Evolutionary conservation across 306 rosid genomes (phyloP), one percentile per base, ranked within the genome.

Genomic region (Lathyrus sativus): DNA sequence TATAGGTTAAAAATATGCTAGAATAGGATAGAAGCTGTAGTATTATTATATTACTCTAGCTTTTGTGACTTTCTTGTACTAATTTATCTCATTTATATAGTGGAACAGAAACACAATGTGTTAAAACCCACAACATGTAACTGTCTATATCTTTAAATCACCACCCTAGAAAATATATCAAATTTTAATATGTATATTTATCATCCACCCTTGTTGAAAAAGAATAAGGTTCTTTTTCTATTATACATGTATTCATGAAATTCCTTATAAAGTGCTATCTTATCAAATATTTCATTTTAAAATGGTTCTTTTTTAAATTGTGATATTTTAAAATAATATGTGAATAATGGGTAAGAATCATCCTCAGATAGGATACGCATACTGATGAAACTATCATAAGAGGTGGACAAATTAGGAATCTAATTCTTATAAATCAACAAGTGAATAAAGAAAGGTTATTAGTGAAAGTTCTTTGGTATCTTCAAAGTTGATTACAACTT

Each of bases 191-290:
- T 45, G 43, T 60, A 11, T 33, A 22, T 31, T 51, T 70, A 58
- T 62, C 78, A 67, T 64, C 64, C 77, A 71, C 28, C 58, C 69
- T 71, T 72, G 19, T 57, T 77, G 81, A 46, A 50, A 41, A 53
- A 54, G 82, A 73, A 78, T 62, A 22, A 2, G 68, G 67, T 67
- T 73, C 75, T 6, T 60, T 43, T 42, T 42, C 53, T 42, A 67
- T 61, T 54, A 46, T 12, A 29, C 48, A 53, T n/a, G 3, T 6
- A 26, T 9, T 50, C 9, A 39, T 24, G 58, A 65, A 56, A 19
- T 37, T 10, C 39, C n/a, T 43, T 8, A 43, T 31, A 33, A 56
- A 66, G 70, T 53, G 73, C 9, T 41, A 59, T 42, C 11, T 12
- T 57, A 22, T 68, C 31, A 11, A 35, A 35, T 35, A 7, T 1